Percentiles rank a stretch among this genome's conserved stretches.
Evolutionary conservation across 192 early-diverging fungal genomes (phyloP).

Genomic region (Gryganskiella cystojenkinii): DNA sequence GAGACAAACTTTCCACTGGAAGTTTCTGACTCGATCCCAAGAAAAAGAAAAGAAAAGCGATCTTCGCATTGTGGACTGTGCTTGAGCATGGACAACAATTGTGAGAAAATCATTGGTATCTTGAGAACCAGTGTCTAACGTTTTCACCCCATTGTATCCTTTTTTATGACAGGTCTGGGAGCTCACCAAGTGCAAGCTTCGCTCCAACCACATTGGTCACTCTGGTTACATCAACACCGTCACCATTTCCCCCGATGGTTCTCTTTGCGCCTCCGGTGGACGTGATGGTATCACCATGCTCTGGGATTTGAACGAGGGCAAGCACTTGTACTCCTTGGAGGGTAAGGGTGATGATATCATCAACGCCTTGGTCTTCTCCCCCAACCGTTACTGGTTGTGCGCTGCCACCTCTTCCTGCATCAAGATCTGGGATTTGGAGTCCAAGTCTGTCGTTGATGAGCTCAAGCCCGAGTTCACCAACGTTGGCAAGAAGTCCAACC

Average conservation of each 20-base stretch:
- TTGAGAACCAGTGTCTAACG: neutral
- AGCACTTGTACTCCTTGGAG: conserved; percentile 99
- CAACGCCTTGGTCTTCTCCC: conserved; percentile 99
- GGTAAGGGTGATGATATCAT: conserved; percentile 87
- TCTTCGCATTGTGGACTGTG: no score
- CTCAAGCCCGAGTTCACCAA: conserved; percentile 78
- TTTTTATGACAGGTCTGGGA: conserved; percentile 89
- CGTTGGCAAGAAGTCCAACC: conserved; percentile 77
- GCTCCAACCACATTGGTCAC: conserved; percentile 99
- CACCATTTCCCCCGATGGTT: conserved; percentile 99
- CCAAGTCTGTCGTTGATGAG: conserved; percentile 97
- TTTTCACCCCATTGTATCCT: conserved; percentile 1
- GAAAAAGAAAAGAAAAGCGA: neutral
- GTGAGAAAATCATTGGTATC: no score
- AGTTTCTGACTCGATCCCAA: conserved; percentile 43
- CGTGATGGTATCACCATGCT: conserved; percentile 99
- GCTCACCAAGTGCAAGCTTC: conserved; percentile 96
- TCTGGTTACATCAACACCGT: conserved; percentile 97
- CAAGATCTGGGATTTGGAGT: conserved; percentile 99
- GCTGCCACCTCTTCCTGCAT: conserved; percentile 95
- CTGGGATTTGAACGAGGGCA: conserved; percentile 99
- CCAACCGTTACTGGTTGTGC: conserved; percentile 99
- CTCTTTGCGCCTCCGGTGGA: conserved; percentile 98
- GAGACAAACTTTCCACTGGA: conserved; percentile 68
- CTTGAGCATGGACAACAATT: no score